phyloP scores from a whole-genome alignment of 2,329 filamentous ascomycete genomes.

The Penicillium decumbens region DNA sequence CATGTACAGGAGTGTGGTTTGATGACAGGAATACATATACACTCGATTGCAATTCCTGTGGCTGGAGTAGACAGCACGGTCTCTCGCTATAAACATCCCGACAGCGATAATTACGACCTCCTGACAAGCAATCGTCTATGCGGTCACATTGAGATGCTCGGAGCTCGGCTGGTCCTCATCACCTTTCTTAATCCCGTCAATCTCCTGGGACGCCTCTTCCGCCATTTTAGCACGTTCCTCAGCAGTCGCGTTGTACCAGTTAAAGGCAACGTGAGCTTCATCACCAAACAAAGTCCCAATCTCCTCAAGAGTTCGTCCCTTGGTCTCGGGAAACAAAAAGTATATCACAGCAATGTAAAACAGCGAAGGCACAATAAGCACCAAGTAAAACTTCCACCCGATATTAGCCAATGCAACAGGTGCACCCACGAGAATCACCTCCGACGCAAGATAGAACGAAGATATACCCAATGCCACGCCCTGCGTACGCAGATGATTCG shows the following conservation, averaged over 20 bases:
- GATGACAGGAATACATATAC: no score
- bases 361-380: conserved; percentile 31
- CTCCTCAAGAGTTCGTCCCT: conserved; percentile 35
- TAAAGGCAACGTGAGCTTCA: conserved; percentile 6
- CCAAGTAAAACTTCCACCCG: conserved; percentile 39
- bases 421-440: conserved; percentile 33
- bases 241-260: conserved; percentile 8
- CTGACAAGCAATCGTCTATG: background rate
- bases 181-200: background rate
- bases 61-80: no score
- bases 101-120: no score
- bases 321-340: conserved; percentile 38
- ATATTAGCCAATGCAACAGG: conserved; percentile 33
- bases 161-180: background rate
- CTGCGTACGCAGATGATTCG: conserved; percentile 38
- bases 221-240: conserved; percentile 8
- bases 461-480: conserved; percentile 38
- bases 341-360: conserved; percentile 32
- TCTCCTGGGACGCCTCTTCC: background rate
- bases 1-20: background rate
- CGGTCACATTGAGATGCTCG: background rate
- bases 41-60: no score
- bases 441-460: conserved; percentile 34
- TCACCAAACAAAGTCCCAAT: conserved; percentile 38
- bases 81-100: no score